phyloP scores from a whole-genome alignment of 371 early-diverging fungal species.

The Apophysomyces elegans region DNA sequence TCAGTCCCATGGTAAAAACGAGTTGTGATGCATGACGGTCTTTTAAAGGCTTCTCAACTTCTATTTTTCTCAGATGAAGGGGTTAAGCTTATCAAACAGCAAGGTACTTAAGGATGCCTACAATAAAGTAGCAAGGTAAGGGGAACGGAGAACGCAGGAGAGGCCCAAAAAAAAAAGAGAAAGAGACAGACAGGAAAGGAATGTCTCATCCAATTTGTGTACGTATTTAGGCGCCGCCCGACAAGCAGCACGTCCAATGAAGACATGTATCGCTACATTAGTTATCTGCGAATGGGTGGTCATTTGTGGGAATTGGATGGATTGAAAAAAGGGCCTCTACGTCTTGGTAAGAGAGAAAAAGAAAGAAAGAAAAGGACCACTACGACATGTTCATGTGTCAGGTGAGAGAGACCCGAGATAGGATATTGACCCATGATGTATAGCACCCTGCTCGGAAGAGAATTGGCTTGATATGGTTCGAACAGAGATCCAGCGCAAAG shows the following conservation, averaged over 20 bases:
- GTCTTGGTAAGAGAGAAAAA: constrained; percentile 25
- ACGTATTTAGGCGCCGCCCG: constrained; percentile 8
- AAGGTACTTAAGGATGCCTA: constrained; percentile 36
- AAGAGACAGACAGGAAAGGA: not conserved
- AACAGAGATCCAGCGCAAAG: constrained; percentile 26
- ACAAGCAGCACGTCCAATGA: constrained; percentile 15
- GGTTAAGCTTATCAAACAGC: constrained; percentile 41
- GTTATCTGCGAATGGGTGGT: constrained; percentile 46
- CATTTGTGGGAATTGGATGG: constrained; percentile 56
- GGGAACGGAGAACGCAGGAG: constrained; percentile 6
- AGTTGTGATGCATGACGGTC: not conserved
- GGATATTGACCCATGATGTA: constrained; percentile 6
- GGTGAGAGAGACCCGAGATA: not conserved
- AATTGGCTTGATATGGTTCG: constrained; percentile 31
- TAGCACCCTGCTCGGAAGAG: constrained; percentile 27
- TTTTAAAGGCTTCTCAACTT: not conserved
- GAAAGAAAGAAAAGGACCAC: constrained; percentile 1
- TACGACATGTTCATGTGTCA: constrained; percentile 4
- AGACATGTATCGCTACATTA: constrained; percentile 47
- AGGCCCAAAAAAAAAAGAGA: not conserved
- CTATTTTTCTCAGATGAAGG: constrained; percentile 34
- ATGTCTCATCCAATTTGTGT: constrained; percentile 1
- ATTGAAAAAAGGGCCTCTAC: constrained; percentile 44
- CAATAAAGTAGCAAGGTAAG: constrained; percentile 38
- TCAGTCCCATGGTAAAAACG: constrained; percentile 35